phyloP scores from a whole-genome alignment of 1,284 basidiomycete species.

The Xerocomus amazonicus region DNA sequence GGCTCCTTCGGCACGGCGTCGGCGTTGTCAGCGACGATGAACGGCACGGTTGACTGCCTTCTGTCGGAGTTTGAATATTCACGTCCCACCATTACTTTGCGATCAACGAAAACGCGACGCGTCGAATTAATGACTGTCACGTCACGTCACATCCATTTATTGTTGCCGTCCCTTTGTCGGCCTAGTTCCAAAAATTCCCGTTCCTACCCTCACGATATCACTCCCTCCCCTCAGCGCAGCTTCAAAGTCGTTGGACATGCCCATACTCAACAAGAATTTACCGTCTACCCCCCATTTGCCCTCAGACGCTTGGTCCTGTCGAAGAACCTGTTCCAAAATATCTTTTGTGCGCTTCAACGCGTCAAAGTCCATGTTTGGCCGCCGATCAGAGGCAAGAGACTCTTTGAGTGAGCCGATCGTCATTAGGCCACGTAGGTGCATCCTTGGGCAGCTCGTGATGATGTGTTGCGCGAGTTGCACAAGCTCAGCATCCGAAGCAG shows the following conservation, averaged over 20 bases:
- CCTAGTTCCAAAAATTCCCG: slow-evolving; percentile 83
- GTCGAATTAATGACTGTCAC: slow-evolving; percentile 32
- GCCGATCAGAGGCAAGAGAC: slow-evolving; percentile 53
- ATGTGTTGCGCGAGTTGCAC: slow-evolving; percentile 71
- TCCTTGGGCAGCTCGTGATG: slow-evolving; percentile 65
- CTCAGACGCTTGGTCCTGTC: slow-evolving; percentile 30
- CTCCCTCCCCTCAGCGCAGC: slow-evolving; percentile 82
- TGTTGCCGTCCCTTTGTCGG: slow-evolving; percentile 44
- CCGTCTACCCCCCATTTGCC: slow-evolving; percentile 53
- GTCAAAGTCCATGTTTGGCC: slow-evolving; percentile 84
- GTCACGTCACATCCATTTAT: slow-evolving; percentile 14
- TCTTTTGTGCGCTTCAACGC: slow-evolving; percentile 63
- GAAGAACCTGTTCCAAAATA: slow-evolving; percentile 48
- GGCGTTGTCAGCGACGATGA: slow-evolving; percentile 29
- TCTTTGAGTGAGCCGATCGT: slow-evolving; percentile 87
- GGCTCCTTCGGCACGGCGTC: slow-evolving; percentile 16
- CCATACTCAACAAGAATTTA: slow-evolving; percentile 86
- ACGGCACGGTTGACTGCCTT: slow-evolving; percentile 23
- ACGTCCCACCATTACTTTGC: slow-evolving; percentile 21
- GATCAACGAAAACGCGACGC: slow-evolving; percentile 36
- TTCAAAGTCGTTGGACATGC: slow-evolving; percentile 96
- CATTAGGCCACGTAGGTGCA: slow-evolving; percentile 88
- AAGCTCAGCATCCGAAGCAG: slow-evolving; percentile 45
- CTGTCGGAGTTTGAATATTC: slow-evolving; percentile 30
- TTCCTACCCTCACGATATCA: slow-evolving; percentile 89